Evolutionary conservation across 139 green algal species (phyloP).

Genomic region (Zygnema cylindricum): DNA sequence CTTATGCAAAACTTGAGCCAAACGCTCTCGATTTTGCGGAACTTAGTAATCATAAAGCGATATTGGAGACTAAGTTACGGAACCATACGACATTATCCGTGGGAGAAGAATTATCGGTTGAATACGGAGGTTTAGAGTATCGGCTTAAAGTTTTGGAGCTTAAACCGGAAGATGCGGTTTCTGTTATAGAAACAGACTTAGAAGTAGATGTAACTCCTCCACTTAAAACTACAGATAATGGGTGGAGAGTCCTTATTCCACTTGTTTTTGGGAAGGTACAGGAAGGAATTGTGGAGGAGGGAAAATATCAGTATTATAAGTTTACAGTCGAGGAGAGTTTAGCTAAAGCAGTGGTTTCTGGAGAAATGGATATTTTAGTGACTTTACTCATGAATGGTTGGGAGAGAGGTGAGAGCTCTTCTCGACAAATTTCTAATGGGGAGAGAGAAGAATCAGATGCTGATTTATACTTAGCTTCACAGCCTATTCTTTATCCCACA

Average conservation of each 20-base stretch:
- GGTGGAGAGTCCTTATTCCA: conserved; percentile 1
- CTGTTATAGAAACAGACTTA: conserved; percentile 58
- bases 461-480: conserved; percentile 50
- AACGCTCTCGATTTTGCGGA: conserved; percentile 52
- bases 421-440: background rate
- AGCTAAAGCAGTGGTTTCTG: background rate
- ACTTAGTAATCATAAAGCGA: conserved; percentile 47
- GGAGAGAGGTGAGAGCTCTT: background rate
- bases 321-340: conserved; percentile 4
- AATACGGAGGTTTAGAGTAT: conserved; percentile 44
- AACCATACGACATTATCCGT: conserved; percentile 46
- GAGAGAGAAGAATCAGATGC: conserved; percentile 28
- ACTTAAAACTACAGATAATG: too few species aligned
- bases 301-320: conserved; percentile 48
- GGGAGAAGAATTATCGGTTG: conserved; percentile 42
- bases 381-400: background rate
- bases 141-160: conserved; percentile 54
- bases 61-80: conserved; percentile 47
- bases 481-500: conserved; percentile 44
- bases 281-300: conserved; percentile 40
- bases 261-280: conserved; percentile 27
- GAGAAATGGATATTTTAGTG: background rate
- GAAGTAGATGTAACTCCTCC: conserved; percentile 47
- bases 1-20: conserved; percentile 44
- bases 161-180: conserved; percentile 17